Percentiles rank a stretch among this genome's conserved stretches.
These are phyloP conservation scores for Yarrowia galli DNA, from an alignment of 1,139 yeast genomes.

Conservation along the genomic window DNA sequence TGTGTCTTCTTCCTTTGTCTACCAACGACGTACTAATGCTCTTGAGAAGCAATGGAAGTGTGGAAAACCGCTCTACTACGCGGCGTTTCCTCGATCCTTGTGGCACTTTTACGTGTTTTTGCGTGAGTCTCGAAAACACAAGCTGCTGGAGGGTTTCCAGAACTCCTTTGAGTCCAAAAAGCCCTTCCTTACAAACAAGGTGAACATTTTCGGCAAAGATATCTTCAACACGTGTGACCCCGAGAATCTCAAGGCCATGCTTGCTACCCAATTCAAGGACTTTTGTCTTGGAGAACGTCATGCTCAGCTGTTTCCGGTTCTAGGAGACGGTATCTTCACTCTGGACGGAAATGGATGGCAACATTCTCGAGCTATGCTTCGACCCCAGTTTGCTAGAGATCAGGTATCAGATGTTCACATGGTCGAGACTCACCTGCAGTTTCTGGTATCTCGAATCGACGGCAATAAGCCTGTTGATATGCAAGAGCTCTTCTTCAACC, in stretches of 20 bases:
- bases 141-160: conserved; percentile 29
- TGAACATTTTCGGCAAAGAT: conserved; percentile 26
- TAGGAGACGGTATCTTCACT: conserved; percentile 65
- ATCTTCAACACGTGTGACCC: conserved; percentile 55
- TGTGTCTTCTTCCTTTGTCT: not conserved
- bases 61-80: conserved; percentile 5
- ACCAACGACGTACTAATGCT: not conserved
- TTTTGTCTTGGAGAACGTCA: conserved; percentile 61
- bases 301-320: conserved; percentile 54
- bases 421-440: conserved; percentile 57
- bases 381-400: conserved; percentile 64
- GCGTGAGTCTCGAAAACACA: conserved; percentile 25
- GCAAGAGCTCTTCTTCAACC: conserved; percentile 58
- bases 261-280: conserved; percentile 57
- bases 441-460: conserved; percentile 46
- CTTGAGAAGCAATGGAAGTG: conserved; percentile 37
- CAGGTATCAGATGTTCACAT: conserved; percentile 59
- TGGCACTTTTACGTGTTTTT: conserved; percentile 23
- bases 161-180: not conserved
- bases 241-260: conserved; percentile 52
- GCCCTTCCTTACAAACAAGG: conserved; percentile 29
- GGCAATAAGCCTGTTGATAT: conserved; percentile 51
- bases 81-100: not conserved
- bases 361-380: conserved; percentile 61
- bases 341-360: conserved; percentile 63